Conservation (phyloP, 768 basidiomycete genomes). For the Gymnopilus dilepis region DNA sequence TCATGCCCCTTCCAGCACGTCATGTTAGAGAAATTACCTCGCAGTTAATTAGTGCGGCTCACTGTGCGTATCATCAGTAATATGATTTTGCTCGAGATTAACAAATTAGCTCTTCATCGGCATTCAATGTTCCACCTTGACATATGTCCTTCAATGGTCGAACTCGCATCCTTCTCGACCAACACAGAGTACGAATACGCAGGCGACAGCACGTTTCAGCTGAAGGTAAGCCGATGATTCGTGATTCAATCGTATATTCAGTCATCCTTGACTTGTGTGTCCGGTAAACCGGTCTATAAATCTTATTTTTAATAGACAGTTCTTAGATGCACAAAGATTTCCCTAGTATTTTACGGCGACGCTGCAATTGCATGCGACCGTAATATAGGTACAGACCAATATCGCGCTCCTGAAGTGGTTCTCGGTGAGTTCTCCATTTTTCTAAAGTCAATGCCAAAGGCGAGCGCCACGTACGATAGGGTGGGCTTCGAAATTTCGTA, state of each 20-base stretch:
- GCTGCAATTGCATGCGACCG: not conserved
- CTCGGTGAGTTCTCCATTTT: not conserved
- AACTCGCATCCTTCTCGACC: not conserved
- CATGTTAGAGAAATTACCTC: not conserved
- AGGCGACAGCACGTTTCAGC: not conserved
- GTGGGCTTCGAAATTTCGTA: not conserved
- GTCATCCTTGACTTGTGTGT: too few species aligned
- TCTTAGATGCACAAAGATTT: not conserved
- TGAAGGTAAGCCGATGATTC: not conserved
- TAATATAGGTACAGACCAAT: not conserved
- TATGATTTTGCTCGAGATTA: too few species aligned
- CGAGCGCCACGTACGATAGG: not conserved
- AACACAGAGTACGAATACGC: not conserved
- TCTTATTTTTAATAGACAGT: too few species aligned
- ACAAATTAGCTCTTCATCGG: not conserved
- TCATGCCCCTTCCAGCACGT: not conserved
- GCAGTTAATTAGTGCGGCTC: not conserved
- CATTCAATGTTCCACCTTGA: not conserved
- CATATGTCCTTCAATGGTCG: not conserved
- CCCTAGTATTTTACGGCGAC: not conserved
- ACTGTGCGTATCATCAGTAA: not conserved
- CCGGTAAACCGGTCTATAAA: too few species aligned
- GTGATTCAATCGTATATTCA: too few species aligned
- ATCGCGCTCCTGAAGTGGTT: not conserved
- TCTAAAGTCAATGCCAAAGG: not conserved